phyloP scores from a whole-genome alignment of 805 yeast species.

The Ogataea pilisensis region DNA sequence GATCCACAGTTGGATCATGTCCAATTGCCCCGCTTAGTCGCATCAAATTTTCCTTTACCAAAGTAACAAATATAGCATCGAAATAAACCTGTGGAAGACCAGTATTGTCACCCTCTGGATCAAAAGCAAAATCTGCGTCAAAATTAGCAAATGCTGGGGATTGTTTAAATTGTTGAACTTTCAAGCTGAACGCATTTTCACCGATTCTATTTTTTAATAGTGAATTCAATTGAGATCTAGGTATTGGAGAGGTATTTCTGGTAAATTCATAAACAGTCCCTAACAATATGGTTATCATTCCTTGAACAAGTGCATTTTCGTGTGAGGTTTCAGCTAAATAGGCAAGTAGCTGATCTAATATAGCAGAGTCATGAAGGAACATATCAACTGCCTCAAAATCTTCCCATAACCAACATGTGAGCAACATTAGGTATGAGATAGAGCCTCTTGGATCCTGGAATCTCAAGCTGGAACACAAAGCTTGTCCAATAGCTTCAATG shows the following conservation, averaged over 20 bases:
- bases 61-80: constrained; percentile 54
- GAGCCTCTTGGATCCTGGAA: constrained; percentile 68
- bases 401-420: constrained; percentile 75
- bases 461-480: constrained; percentile 60
- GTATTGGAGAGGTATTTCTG: constrained; percentile 53
- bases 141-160: constrained; percentile 50
- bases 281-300: constrained; percentile 64
- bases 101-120: constrained; percentile 63
- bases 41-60: constrained; percentile 63
- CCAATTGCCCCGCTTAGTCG: constrained; percentile 69
- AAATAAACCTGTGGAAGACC: constrained; percentile 87
- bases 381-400: constrained; percentile 71
- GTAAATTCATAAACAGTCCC: constrained; percentile 82
- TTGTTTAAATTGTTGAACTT: constrained; percentile 69
- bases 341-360: constrained; percentile 63
- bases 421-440: constrained; percentile 70
- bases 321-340: constrained; percentile 47
- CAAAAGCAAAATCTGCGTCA: constrained; percentile 45
- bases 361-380: constrained; percentile 63
- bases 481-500: constrained; percentile 74
- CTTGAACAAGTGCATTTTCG: constrained; percentile 47
- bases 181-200: constrained; percentile 69
- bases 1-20: constrained; percentile 71
- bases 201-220: constrained; percentile 73
- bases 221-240: constrained; percentile 56